Evolutionary conservation across 371 early-diverging fungal genomes (phyloP).

Genomic region (Blakeslea trispora): DNA sequence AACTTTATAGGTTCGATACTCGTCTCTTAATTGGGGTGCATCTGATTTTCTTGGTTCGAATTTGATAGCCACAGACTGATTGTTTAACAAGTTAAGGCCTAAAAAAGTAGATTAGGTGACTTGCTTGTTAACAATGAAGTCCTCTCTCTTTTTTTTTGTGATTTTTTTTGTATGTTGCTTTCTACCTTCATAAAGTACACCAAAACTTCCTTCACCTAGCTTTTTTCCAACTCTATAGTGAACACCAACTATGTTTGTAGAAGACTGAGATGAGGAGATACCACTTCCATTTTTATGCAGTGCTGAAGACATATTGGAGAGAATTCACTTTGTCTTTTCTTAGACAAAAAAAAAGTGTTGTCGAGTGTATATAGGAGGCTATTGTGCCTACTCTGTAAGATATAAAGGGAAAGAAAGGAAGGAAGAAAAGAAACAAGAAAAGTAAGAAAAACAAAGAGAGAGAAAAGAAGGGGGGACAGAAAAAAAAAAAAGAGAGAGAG

Average conservation of each 20-base stretch:
- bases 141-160: too few species aligned
- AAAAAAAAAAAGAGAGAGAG: constrained; percentile 9
- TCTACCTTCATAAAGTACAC: constrained; percentile 93
- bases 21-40: constrained; percentile 93
- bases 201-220: constrained; percentile 91
- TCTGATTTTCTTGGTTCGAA: constrained; percentile 95
- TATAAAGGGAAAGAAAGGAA: constrained; percentile 3
- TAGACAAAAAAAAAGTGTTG: too few species aligned
- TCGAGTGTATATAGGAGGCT: too few species aligned
- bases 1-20: constrained; percentile 90
- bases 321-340: constrained; percentile 10
- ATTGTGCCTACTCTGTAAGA: too few species aligned
- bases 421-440: neutral
- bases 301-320: constrained; percentile 10
- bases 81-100: constrained; percentile 78
- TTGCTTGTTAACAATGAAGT: too few species aligned
- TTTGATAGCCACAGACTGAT: constrained; percentile 89
- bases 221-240: constrained; percentile 85
- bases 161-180: neutral
- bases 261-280: constrained; percentile 22
- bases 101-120: constrained; percentile 29
- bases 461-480: constrained; percentile 1
- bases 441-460: constrained; percentile 7
- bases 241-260: constrained; percentile 80
- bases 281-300: constrained; percentile 21